Percentiles rank a stretch among this genome's conserved stretches.
phyloP scores from a whole-genome alignment of 495 filamentous ascomycete genomes.

The Peziza echinospora region DNA sequence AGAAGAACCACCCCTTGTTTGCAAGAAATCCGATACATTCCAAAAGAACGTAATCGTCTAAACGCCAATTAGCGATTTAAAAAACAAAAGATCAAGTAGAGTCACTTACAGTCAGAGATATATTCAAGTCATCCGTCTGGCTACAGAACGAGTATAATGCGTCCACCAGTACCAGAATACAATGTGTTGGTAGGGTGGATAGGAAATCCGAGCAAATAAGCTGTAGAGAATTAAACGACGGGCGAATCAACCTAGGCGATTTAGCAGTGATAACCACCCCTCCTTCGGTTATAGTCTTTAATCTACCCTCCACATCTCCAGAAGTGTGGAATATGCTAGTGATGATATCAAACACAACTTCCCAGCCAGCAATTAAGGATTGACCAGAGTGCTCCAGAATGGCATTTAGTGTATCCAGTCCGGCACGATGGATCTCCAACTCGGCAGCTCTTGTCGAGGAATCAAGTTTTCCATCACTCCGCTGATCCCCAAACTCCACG shows the following conservation, averaged over 20 bases:
- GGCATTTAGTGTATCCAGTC: conserved; percentile 57
- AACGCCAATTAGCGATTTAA: conserved; percentile 18
- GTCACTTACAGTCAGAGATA: conserved; percentile 55
- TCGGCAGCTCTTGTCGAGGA: conserved; percentile 35
- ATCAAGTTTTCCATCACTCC: conserved; percentile 3
- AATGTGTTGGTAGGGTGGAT: conserved; percentile 49
- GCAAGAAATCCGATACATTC: conserved; percentile 75
- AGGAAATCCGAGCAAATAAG: conserved; percentile 91
- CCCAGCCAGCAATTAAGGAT: conserved; percentile 59
- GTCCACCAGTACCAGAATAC: conserved; percentile 66
- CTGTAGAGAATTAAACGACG: conserved; percentile 71
- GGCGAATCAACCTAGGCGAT: conserved; percentile 53
- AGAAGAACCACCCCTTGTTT: conserved; percentile 22
- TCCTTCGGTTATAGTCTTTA: conserved; percentile 4
- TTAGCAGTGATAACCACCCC: conserved; percentile 26
- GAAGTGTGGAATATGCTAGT: conserved; percentile 49
- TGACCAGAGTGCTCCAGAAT: conserved; percentile 83
- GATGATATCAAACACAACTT: conserved; percentile 64
- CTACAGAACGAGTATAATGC: conserved; percentile 69
- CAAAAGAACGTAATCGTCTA: conserved; percentile 76
- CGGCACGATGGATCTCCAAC: conserved; percentile 59
- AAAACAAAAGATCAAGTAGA: conserved; percentile 7
- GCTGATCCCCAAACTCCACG: background rate
- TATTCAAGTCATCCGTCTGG: conserved; percentile 82
- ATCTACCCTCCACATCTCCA: conserved; percentile 11